A percentile compares a stretch with the other conserved stretches of the same genome.
phyloP scores from a whole-genome alignment of 2,329 filamentous ascomycete genomes.

The Balansia obtecta region DNA sequence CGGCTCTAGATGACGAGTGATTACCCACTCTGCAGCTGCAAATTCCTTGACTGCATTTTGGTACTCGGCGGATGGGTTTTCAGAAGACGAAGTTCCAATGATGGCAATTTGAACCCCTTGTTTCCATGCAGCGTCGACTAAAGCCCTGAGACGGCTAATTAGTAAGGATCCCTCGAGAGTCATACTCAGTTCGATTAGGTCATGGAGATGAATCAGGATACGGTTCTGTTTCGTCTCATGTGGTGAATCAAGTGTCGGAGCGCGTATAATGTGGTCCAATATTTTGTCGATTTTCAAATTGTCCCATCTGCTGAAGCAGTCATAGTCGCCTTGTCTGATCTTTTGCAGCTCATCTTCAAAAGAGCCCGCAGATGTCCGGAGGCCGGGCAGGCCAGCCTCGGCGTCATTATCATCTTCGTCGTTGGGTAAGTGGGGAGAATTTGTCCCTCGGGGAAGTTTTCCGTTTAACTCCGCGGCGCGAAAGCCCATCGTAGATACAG shows the following conservation, averaged over 20 bases:
- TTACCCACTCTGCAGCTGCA: slow-evolving; percentile 28
- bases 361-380: slow-evolving; percentile 15
- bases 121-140: slow-evolving; percentile 60
- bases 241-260: slow-evolving; percentile 26
- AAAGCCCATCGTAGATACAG: slow-evolving; percentile 43
- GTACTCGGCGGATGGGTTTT: slow-evolving; percentile 34
- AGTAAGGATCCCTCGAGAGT: slow-evolving; percentile 58
- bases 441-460: slow-evolving; percentile 35
- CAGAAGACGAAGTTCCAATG: slow-evolving; percentile 60
- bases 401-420: slow-evolving; percentile 24
- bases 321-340: slow-evolving; percentile 25
- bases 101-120: slow-evolving; percentile 62
- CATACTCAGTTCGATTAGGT: slow-evolving; percentile 66
- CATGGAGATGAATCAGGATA: slow-evolving; percentile 66
- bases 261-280: slow-evolving; percentile 42
- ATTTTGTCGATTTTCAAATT: slow-evolving; percentile 47
- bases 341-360: slow-evolving; percentile 33
- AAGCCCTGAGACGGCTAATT: slow-evolving; percentile 54
- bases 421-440: slow-evolving; percentile 16
- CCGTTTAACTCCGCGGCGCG: slow-evolving; percentile 42
- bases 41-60: slow-evolving; percentile 25
- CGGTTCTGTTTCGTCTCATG: slow-evolving; percentile 23
- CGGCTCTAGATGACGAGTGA: slow-evolving; percentile 22
- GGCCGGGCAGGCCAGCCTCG: slow-evolving; percentile 19
- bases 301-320: slow-evolving; percentile 39